Conservation (phyloP, 2,329 filamentous ascomycete genomes). For the Hirsutella rhossiliensis region DNA sequence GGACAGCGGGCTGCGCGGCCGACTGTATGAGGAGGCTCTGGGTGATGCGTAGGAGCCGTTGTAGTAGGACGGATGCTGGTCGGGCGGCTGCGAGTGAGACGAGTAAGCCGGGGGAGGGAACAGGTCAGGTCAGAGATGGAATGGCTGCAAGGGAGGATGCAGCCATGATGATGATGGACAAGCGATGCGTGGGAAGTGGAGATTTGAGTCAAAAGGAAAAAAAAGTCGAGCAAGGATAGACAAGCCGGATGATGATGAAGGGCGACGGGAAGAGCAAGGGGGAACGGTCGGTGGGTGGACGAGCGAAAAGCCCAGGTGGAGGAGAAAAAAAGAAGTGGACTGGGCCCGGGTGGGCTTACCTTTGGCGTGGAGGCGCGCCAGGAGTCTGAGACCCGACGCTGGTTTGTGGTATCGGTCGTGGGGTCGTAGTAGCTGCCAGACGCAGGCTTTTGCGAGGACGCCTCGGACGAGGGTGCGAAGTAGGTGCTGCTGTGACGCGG, state of each 20-base stretch:
- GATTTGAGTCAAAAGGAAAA: no score
- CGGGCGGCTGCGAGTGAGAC: constrained; percentile 32
- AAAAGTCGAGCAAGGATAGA: no score
- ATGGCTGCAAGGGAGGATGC: neutral
- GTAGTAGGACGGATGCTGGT: constrained; percentile 33
- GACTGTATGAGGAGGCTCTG: constrained; percentile 27
- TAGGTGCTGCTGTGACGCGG: constrained; percentile 28
- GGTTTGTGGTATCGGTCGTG: constrained; percentile 35
- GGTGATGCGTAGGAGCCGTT: constrained; percentile 39
- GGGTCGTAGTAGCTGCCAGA: constrained; percentile 41
- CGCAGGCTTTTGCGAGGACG: constrained; percentile 16
- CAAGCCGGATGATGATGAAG: neutral
- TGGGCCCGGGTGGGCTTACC: constrained; percentile 25
- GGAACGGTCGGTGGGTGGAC: neutral
- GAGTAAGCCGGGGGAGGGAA: constrained; percentile 4
- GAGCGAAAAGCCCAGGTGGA: constrained; percentile 2
- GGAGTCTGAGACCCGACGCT: constrained; percentile 34
- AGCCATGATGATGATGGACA: neutral
- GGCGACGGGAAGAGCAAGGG: neutral
- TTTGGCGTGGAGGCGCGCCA: constrained; percentile 35
- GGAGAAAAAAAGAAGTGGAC: constrained; percentile 15
- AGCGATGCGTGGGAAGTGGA: no score
- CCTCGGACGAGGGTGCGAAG: neutral
- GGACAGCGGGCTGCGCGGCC: constrained; percentile 37
- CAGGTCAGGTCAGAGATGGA: constrained; percentile 4